Evolutionary conservation across 176 grass and related monocot genomes (phyloP).

Genomic region (Phoenix dactylifera): DNA sequence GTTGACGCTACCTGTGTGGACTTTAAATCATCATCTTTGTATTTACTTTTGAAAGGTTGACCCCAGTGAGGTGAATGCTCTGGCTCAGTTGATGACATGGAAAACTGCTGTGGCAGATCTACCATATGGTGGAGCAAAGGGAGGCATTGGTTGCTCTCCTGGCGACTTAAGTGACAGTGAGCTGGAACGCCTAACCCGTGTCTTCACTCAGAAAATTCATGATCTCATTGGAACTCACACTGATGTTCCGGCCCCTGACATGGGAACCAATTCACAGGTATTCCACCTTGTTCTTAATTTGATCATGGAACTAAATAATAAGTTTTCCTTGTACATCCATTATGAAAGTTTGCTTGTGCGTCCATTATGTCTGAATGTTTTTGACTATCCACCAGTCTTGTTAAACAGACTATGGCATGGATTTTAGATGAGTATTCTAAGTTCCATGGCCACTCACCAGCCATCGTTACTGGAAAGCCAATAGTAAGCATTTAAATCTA

Average conservation of each 20-base stretch:
- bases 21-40: background rate
- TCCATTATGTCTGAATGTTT: too few species aligned
- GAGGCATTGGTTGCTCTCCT: conserved; percentile 7
- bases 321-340: too few species aligned
- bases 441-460: conserved; percentile 13
- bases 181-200: conserved; percentile 5
- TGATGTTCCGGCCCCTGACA: too few species aligned
- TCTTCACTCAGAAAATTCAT: conserved; percentile 14
- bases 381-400: background rate
- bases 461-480: conserved; percentile 9
- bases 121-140: conserved; percentile 18
- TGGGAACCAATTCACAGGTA: conserved; percentile 4
- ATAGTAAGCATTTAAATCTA: conserved; percentile 3
- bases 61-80: conserved; percentile 4
- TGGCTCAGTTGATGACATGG: conserved; percentile 19
- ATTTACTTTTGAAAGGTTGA: background rate
- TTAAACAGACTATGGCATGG: conserved; percentile 8
- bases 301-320: too few species aligned
- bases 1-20: too few species aligned
- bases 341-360: too few species aligned
- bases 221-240: background rate
- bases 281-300: background rate
- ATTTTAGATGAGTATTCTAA: conserved; percentile 17
- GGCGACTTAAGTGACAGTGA: conserved; percentile 8
- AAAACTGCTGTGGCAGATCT: conserved; percentile 12